phyloP scores from a whole-genome alignment of 116 monocot genomes.

The Posidonia oceanica region DNA sequence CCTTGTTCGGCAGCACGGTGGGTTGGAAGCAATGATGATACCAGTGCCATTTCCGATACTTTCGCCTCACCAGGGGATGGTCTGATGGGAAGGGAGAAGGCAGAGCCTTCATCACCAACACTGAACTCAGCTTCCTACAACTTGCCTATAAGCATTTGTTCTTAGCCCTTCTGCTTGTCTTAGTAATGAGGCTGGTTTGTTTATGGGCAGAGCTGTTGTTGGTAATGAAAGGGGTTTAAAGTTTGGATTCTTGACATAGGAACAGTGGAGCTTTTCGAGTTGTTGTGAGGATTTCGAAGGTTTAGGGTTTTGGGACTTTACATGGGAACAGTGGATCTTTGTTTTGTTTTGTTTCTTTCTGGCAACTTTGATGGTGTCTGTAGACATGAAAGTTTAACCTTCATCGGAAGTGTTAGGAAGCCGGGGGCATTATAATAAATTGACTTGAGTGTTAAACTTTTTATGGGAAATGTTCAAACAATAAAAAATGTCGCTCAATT shows the following conservation, averaged over 20 bases:
- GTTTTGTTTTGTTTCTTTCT: neutral
- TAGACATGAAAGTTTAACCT: neutral
- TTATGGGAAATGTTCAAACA: conserved; percentile 6
- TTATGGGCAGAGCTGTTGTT: neutral
- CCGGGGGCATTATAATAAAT: neutral
- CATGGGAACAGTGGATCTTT: conserved; percentile 1
- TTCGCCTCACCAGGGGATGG: neutral
- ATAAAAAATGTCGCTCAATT: conserved; percentile 1
- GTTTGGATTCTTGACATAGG: neutral
- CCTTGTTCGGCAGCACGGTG: neutral
- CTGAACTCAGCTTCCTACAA: conserved; percentile 7
- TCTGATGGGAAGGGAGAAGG: neutral
- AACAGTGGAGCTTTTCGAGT: neutral
- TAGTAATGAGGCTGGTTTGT: no score
- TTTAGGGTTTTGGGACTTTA: neutral
- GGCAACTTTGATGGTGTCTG: neutral
- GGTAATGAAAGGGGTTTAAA: neutral
- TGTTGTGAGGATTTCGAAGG: neutral
- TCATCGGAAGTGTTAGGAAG: neutral
- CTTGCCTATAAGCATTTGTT: conserved; percentile 18
- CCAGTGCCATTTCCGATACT: neutral
- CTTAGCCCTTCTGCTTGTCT: conserved; percentile 1
- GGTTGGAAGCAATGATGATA: neutral
- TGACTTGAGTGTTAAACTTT: neutral
- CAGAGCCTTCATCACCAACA: conserved; percentile 7